These are phyloP conservation scores for Fraxinus excelsior DNA, from an alignment of 257 asterid species.

Conservation along the genomic window DNA sequence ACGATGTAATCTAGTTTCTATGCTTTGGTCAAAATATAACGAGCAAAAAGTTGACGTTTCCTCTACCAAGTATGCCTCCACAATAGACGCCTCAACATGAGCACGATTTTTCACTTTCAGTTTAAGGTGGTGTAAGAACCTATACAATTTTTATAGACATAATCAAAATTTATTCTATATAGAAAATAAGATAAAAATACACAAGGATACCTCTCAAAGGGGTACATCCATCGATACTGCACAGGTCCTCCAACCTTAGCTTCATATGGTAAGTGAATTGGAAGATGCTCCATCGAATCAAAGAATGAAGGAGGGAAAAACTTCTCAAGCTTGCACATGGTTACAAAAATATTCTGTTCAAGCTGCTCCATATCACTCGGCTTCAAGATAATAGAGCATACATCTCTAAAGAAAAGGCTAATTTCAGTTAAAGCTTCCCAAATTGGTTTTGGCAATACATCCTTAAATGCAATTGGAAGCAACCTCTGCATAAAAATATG, in stretches of 20 bases:
- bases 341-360: background rate
- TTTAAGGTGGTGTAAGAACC: background rate
- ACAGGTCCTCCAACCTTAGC: background rate
- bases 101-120: background rate
- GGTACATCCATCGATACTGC: background rate
- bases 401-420: background rate
- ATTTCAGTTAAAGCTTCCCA: background rate
- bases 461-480: conserved; percentile 10
- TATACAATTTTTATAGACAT: background rate
- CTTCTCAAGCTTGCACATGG: background rate
- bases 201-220: background rate
- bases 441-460: background rate
- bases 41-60: background rate
- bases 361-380: background rate
- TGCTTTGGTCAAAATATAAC: background rate
- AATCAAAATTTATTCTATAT: too few species aligned
- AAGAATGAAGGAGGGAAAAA: conserved; percentile 1
- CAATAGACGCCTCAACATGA: background rate
- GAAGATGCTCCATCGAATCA: background rate
- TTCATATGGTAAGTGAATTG: conserved; percentile 1
- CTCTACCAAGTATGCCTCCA: background rate
- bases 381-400: background rate
- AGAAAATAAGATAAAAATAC: background rate
- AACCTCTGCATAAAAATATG: background rate
- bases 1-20: background rate